Percentiles rank a stretch among this genome's conserved stretches.
These are phyloP conservation scores for Sugiyamaella lignohabitans DNA, from an alignment of 805 yeast species.

Conservation along the genomic window DNA sequence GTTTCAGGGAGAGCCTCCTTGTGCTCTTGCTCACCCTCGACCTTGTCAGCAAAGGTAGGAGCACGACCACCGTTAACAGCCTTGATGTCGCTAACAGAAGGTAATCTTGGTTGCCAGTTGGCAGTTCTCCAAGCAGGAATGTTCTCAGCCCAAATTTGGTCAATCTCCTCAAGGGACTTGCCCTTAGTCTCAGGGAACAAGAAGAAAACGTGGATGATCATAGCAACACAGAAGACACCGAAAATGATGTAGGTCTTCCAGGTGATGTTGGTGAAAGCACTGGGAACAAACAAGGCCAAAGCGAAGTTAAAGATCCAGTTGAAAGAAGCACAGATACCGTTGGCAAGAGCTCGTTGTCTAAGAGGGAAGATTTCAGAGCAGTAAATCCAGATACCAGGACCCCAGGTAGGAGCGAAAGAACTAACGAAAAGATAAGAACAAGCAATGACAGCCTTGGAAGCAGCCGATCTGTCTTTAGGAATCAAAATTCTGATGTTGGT, in stretches of 20 bases:
- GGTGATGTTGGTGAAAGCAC: constrained; percentile 38
- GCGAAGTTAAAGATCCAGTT: constrained; percentile 16
- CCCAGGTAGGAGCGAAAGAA: constrained; percentile 19
- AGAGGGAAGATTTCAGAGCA: constrained; percentile 19
- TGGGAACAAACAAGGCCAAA: constrained; percentile 24
- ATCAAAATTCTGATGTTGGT: constrained; percentile 23
- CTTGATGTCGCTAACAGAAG: constrained; percentile 22
- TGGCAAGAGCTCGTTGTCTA: constrained; percentile 16
- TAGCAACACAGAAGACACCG: constrained; percentile 27
- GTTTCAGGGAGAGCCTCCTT: no score
- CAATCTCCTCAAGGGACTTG: constrained; percentile 35
- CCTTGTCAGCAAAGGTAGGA: constrained; percentile 22
- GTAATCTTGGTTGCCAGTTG: constrained; percentile 13
- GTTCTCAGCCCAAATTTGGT: constrained; percentile 40
- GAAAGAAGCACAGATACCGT: constrained; percentile 12
- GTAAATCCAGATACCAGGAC: constrained; percentile 20
- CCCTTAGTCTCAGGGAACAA: constrained; percentile 25
- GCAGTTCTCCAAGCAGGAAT: constrained; percentile 79
- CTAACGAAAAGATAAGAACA: constrained; percentile 15
- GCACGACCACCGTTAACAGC: constrained; percentile 27
- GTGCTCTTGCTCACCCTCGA: not conserved
- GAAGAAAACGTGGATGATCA: constrained; percentile 38
- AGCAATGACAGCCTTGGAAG: constrained; percentile 15
- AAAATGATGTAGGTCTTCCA: constrained; percentile 39
- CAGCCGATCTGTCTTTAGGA: constrained; percentile 31